These are phyloP conservation scores for Hysterangium stoloniferum DNA, from an alignment of 768 basidiomycete genomes.

Conservation along the genomic window DNA sequence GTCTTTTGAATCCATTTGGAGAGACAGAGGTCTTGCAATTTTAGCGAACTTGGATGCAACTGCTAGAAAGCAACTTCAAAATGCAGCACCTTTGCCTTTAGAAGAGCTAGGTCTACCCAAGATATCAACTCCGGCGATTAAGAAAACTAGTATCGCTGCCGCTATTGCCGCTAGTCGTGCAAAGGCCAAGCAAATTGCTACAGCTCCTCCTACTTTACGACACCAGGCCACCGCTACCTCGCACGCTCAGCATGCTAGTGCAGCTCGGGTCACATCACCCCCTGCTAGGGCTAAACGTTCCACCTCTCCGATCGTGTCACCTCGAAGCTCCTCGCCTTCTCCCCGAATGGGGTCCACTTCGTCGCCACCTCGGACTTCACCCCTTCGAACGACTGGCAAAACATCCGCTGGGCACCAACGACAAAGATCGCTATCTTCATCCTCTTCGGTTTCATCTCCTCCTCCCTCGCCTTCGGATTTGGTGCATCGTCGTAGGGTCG, in stretches of 20 bases:
- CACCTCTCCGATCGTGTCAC: slow-evolving; percentile 35
- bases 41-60: slow-evolving; percentile 58
- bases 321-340: slow-evolving; percentile 29
- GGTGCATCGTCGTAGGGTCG: slow-evolving; percentile 1
- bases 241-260: slow-evolving; percentile 33
- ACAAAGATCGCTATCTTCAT: slow-evolving; percentile 1
- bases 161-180: slow-evolving; percentile 86
- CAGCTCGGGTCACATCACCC: slow-evolving; percentile 32
- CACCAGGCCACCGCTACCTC: slow-evolving; percentile 71
- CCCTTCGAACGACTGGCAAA: neutral
- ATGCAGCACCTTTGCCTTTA: slow-evolving; percentile 61
- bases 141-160: slow-evolving; percentile 79
- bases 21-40: slow-evolving; percentile 54
- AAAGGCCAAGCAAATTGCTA: slow-evolving; percentile 78
- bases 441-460: slow-evolving; percentile 11
- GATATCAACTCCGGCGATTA: slow-evolving; percentile 46
- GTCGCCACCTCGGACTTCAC: slow-evolving; percentile 28
- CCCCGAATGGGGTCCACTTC: slow-evolving; percentile 35
- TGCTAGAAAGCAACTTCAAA: slow-evolving; percentile 80
- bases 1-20: slow-evolving; percentile 73
- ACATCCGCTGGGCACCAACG: neutral
- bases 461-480: slow-evolving; percentile 13
- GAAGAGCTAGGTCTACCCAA: slow-evolving; percentile 33
- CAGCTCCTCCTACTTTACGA: slow-evolving; percentile 68
- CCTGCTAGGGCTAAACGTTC: slow-evolving; percentile 27